A percentile compares a stretch with the other conserved stretches of the same genome.
These are phyloP conservation scores for Carpinus fangiana DNA, from an alignment of 306 rosid genomes.

Conservation along the genomic window DNA sequence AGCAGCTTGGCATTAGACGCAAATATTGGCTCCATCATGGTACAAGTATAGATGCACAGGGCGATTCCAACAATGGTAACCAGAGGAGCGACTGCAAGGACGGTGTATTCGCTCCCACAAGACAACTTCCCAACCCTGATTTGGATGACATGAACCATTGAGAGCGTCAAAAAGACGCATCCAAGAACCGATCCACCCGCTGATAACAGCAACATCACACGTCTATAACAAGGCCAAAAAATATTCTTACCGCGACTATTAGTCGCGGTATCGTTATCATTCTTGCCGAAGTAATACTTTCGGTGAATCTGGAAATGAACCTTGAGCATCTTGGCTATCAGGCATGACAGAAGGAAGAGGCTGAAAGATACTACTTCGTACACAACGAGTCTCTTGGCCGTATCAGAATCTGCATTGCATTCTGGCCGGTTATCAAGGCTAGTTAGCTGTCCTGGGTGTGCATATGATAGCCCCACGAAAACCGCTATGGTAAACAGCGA, in stretches of 20 bases:
- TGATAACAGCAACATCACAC: not conserved
- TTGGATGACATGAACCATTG: not conserved
- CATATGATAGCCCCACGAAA: not conserved
- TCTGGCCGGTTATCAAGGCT: not conserved
- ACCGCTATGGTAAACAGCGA: not conserved
- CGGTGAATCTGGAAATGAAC: not conserved
- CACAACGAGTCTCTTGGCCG: not conserved
- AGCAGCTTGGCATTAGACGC: too few species aligned
- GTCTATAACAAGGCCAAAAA: not conserved
- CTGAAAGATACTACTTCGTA: not conserved
- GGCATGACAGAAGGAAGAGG: not conserved
- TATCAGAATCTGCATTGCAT: not conserved
- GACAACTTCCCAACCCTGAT: not conserved
- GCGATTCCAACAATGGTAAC: not conserved
- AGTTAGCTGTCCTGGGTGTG: not conserved
- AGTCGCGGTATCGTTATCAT: too few species aligned
- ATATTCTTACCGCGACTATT: too few species aligned
- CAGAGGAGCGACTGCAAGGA: not conserved
- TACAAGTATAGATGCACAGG: not conserved
- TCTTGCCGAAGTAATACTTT: too few species aligned
- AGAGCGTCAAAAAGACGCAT: not conserved
- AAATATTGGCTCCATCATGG: not conserved
- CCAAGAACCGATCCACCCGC: not conserved
- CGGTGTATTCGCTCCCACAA: not conserved
- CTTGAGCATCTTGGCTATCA: not conserved